These are phyloP conservation scores for Phytophthora pseudosyringae DNA, from an alignment of 352 stramenopile species.

Conservation along the genomic window DNA sequence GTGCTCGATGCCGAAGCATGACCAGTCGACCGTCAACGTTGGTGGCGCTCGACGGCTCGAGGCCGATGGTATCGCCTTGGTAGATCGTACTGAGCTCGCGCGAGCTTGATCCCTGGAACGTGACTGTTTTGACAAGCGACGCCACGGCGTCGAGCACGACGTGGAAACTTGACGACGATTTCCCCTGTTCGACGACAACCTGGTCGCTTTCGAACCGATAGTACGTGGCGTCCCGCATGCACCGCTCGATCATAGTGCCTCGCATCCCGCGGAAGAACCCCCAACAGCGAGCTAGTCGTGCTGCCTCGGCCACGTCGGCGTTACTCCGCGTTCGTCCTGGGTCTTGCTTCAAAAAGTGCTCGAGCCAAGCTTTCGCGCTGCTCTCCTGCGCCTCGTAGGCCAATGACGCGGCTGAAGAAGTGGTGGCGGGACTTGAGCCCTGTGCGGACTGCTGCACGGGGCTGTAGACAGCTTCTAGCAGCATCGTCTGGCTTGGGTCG, in stretches of 20 bases:
- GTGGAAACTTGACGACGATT: constrained; percentile 44
- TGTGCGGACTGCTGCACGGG: background rate
- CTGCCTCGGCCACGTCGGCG: constrained; percentile 39
- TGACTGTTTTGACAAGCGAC: constrained; percentile 54
- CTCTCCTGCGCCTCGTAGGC: constrained; percentile 44
- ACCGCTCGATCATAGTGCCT: constrained; percentile 53
- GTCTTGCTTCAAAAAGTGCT: constrained; percentile 46
- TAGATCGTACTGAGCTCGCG: constrained; percentile 64
- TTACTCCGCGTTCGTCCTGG: constrained; percentile 29
- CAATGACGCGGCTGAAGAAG: constrained; percentile 34
- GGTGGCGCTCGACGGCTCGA: constrained; percentile 48
- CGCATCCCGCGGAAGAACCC: constrained; percentile 66
- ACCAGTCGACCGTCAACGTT: constrained; percentile 45
- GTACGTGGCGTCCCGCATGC: constrained; percentile 50
- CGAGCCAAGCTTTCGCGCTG: constrained; percentile 46
- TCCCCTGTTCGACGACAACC: constrained; percentile 48
- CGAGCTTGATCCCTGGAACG: constrained; percentile 47
- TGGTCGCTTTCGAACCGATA: constrained; percentile 45
- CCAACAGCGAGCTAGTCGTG: constrained; percentile 42
- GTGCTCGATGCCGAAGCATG: constrained; percentile 35
- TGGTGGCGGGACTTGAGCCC: constrained; percentile 1
- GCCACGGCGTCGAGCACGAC: constrained; percentile 54
- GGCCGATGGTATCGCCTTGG: constrained; percentile 64
- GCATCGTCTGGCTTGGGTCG: constrained; percentile 20
- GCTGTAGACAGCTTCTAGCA: constrained; percentile 20